Conservation (phyloP, 139 green algal species). For the Yamagishiella unicocca region DNA sequence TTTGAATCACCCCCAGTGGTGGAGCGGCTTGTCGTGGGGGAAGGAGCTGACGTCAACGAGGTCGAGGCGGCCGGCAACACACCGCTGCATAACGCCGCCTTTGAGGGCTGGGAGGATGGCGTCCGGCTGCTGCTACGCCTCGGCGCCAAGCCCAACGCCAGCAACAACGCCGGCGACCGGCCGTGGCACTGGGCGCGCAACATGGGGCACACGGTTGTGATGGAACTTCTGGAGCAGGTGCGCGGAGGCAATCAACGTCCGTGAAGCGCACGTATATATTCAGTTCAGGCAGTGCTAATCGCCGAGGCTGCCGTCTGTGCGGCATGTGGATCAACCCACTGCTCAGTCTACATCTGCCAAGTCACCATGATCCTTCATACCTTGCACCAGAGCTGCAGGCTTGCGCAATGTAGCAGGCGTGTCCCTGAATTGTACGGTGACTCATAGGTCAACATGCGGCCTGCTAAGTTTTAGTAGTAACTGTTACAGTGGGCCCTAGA, state of each 20-base stretch:
- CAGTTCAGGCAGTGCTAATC: not conserved
- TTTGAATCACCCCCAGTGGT: constrained; percentile 63
- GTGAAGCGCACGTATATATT: not conserved
- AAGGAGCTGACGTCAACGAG: constrained; percentile 88
- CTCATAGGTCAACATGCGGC: too few species aligned
- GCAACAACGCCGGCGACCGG: constrained; percentile 94
- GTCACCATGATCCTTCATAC: too few species aligned
- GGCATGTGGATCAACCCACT: too few species aligned
- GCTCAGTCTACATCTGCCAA: too few species aligned
- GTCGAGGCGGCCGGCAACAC: constrained; percentile 95
- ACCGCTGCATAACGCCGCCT: constrained; percentile 83
- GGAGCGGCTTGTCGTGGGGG: constrained; percentile 67
- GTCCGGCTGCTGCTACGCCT: constrained; percentile 86
- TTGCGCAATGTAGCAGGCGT: too few species aligned
- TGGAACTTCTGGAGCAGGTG: constrained; percentile 85
- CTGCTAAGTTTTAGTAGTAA: too few species aligned
- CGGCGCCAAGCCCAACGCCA: constrained; percentile 91
- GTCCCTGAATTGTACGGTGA: too few species aligned
- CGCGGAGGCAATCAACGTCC: not conserved
- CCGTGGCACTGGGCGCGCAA: constrained; percentile 87
- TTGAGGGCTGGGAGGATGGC: constrained; percentile 89
- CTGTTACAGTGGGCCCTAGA: too few species aligned
- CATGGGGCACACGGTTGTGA: constrained; percentile 83
- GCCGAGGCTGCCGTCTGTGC: not conserved
- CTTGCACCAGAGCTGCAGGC: too few species aligned